Percentiles rank a stretch among this genome's conserved stretches.
Evolutionary conservation across 1,284 basidiomycete species (phyloP).

Genomic region (Moesziomyces parantarcticus): DNA sequence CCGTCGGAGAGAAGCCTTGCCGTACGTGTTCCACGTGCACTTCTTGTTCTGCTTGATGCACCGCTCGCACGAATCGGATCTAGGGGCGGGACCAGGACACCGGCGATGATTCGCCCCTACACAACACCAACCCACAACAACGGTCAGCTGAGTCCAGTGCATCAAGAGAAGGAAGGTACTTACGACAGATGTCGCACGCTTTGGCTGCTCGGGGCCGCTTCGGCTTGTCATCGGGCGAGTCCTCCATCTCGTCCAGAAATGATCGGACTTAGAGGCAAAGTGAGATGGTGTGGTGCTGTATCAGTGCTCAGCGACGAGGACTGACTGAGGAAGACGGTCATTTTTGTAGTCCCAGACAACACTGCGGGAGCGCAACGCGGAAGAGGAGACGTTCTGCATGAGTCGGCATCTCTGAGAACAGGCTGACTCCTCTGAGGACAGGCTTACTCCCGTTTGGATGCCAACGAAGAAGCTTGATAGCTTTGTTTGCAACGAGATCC

Average conservation of each 20-base stretch:
- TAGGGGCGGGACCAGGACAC: conserved; percentile 21
- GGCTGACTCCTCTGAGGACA: no score
- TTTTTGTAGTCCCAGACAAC: neutral
- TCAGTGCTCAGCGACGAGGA: neutral
- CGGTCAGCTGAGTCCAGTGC: neutral
- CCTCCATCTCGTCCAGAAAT: no score
- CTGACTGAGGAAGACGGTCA: neutral
- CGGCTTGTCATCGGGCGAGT: conserved; percentile 1
- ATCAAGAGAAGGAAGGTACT: conserved; percentile 2
- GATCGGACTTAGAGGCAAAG: no score
- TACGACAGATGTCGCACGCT: conserved; percentile 42
- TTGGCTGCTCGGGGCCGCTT: conserved; percentile 11
- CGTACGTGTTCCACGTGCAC: conserved; percentile 23
- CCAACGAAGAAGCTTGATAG: no score
- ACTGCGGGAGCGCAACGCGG: no score
- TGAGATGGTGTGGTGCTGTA: no score
- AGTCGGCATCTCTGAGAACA: no score
- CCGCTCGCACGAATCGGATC: conserved; percentile 12
- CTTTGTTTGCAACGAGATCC: no score
- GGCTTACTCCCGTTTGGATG: no score
- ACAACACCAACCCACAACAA: neutral
- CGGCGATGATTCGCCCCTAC: conserved; percentile 32
- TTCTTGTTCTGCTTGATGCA: conserved; percentile 13
- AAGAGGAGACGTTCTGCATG: no score
- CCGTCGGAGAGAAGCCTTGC: neutral